Conservation (phyloP, 1,139 yeast genomes). For the Martiniozyma asiatica region DNA sequence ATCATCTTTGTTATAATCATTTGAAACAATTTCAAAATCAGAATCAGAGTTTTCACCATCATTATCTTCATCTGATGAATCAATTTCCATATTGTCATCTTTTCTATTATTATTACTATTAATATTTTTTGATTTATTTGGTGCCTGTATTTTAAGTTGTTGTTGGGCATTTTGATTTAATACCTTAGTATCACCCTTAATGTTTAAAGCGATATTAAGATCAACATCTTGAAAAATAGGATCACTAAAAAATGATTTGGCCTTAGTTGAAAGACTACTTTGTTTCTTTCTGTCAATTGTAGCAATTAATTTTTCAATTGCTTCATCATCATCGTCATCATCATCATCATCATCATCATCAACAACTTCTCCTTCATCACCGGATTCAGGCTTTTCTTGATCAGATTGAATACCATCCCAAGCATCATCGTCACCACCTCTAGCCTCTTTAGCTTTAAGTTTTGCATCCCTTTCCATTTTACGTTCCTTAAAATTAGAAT, state of each 20-base stretch:
- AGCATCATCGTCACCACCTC: constrained; percentile 63
- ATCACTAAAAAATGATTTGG: constrained; percentile 68
- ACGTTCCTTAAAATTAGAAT: constrained; percentile 57
- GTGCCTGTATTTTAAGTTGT: constrained; percentile 11
- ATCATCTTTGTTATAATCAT: constrained; percentile 25
- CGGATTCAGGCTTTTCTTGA: constrained; percentile 28
- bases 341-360: constrained; percentile 32
- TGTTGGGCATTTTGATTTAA: constrained; percentile 10
- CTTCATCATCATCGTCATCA: constrained; percentile 59
- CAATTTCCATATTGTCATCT: constrained; percentile 13
- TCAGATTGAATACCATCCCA: constrained; percentile 75
- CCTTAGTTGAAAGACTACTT: constrained; percentile 53
- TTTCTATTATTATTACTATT: constrained; percentile 6
- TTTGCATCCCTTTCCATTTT: constrained; percentile 73
- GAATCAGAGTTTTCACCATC: constrained; percentile 16
- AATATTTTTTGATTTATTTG: constrained; percentile 8
- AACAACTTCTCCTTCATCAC: constrained; percentile 31
- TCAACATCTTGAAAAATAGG: constrained; percentile 57
- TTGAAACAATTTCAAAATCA: constrained; percentile 42
- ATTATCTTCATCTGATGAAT: constrained; percentile 13
- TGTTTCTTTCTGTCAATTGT: constrained; percentile 33
- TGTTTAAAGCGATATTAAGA: constrained; percentile 16
- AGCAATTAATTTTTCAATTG: constrained; percentile 50
- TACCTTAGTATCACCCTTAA: constrained; percentile 13
- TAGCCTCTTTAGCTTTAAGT: constrained; percentile 63